Evolutionary conservation across 345 rosid species (phyloP).

Genomic region (Euclidium syriacum): DNA sequence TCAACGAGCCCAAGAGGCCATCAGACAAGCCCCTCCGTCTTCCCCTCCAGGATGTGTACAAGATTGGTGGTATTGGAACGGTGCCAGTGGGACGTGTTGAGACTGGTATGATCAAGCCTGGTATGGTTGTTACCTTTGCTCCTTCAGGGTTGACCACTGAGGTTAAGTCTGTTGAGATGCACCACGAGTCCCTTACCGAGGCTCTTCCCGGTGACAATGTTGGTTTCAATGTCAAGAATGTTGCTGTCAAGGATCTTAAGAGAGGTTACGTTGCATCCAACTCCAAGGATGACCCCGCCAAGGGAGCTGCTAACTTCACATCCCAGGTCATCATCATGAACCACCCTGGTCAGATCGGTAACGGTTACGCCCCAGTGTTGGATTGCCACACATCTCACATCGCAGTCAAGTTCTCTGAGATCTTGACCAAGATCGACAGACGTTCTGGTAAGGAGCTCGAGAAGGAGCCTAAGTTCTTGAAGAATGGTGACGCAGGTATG

Average conservation of each 20-base stretch:
- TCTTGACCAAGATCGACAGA: slow-evolving; percentile 59
- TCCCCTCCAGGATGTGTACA: slow-evolving; percentile 59
- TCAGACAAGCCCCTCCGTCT: slow-evolving; percentile 42
- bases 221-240: slow-evolving; percentile 77
- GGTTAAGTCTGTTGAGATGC: slow-evolving; percentile 90
- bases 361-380: slow-evolving; percentile 50
- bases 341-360: slow-evolving; percentile 61
- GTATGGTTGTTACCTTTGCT: slow-evolving; percentile 68
- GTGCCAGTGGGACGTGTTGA: slow-evolving; percentile 56
- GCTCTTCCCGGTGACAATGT: slow-evolving; percentile 81
- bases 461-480: slow-evolving; percentile 66
- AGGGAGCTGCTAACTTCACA: slow-evolving; percentile 68
- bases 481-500: slow-evolving; percentile 61
- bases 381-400: slow-evolving; percentile 61
- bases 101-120: slow-evolving; percentile 56
- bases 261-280: slow-evolving; percentile 73
- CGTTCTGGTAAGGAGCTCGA: slow-evolving; percentile 62
- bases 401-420: slow-evolving; percentile 55
- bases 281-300: slow-evolving; percentile 87
- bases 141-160: slow-evolving; percentile 78
- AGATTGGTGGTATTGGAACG: slow-evolving; percentile 58
- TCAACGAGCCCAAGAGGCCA: slow-evolving; percentile 39
- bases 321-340: slow-evolving; percentile 61
- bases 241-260: slow-evolving; percentile 84
- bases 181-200: slow-evolving; percentile 73